Base-by-base conservation (phyloP, 1,284 basidiomycete species). In the Amylostereum areolatum region DNA sequence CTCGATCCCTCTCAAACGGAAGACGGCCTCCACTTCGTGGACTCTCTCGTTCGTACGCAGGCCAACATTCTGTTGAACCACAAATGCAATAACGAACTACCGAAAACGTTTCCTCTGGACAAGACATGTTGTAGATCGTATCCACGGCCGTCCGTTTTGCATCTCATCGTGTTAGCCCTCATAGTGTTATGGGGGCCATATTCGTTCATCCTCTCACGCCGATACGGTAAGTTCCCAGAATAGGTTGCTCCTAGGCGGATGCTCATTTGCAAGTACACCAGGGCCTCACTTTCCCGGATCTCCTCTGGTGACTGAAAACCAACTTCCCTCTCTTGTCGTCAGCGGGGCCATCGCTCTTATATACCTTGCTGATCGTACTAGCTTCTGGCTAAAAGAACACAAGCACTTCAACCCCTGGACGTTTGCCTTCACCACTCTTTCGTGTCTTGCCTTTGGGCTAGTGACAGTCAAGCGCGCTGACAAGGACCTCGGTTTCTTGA, bases 121-220 rank as follows among this genome's bases (percentile, higher is more conserved):
- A 91, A 89, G 62, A 89, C 89, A 0, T 96, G 92, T 65, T 96
- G 92, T 63, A 79, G 78, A 53, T 71, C 73, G 34, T 93, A 94
- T 65, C 86, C 88, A 4, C 68, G 70, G 59, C 81, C 88, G 0
- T 77, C 80, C 4, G 65, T 75, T 28, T 58, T 84, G 10, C 90
- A 94, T 58, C 61, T 73, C 2, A 34, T 84, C 4, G 60, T 87
- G n/a, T 65, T 93, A 8, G 56, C 69, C 2, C 58, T 72, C 31
- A 63, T 80, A 4, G 58, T 82, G 11, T 54, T 77, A 1, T 83
- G 78, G 74, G 85, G 81, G 0, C 84, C 85, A 5, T 58, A 74
- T 5, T 68, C 72, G 1, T 70, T 70, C 51, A 62, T 79, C 34
- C 49, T 65, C 5, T 57, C 59, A 9, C 53, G 60, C 66, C 47